Conservation (phyloP, 371 early-diverging fungal species). For the Mucor velutinosus region DNA sequence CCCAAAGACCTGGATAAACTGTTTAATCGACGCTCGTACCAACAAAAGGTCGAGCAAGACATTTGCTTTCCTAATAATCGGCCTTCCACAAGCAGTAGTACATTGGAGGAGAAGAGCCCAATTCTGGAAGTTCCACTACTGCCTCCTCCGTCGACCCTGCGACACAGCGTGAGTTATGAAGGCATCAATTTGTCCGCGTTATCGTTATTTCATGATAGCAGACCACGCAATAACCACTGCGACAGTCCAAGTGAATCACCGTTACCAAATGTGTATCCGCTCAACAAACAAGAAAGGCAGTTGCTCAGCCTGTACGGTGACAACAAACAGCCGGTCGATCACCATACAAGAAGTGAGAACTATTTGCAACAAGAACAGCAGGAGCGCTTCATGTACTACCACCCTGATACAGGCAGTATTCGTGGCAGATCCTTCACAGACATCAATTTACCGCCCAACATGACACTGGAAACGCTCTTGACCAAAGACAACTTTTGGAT, state of each 20-base stretch:
- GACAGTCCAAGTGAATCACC: not conserved
- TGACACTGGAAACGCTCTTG: slow-evolving; percentile 47
- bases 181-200: slow-evolving; percentile 1
- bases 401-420: slow-evolving; percentile 41
- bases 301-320: slow-evolving; percentile 41
- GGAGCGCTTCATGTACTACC: slow-evolving; percentile 36
- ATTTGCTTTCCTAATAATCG: slow-evolving; percentile 26
- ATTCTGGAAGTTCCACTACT: not conserved
- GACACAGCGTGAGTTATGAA: not conserved
- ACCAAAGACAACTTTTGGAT: slow-evolving; percentile 82
- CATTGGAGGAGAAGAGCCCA: not conserved
- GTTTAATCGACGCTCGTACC: slow-evolving; percentile 23
- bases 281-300: slow-evolving; percentile 9
- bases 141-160: not conserved
- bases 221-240: not conserved
- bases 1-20: slow-evolving; percentile 23
- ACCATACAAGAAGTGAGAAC: not conserved
- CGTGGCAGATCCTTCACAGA: slow-evolving; percentile 24
- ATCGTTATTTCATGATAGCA: not conserved
- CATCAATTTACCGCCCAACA: slow-evolving; percentile 16
- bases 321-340: slow-evolving; percentile 8
- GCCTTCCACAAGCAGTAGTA: slow-evolving; percentile 7
- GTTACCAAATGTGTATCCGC: not conserved
- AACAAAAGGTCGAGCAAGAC: slow-evolving; percentile 12
- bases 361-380: not conserved